These are phyloP conservation scores for Penicillium pulvis DNA, from an alignment of 495 filamentous ascomycete species.

Conservation along the genomic window DNA sequence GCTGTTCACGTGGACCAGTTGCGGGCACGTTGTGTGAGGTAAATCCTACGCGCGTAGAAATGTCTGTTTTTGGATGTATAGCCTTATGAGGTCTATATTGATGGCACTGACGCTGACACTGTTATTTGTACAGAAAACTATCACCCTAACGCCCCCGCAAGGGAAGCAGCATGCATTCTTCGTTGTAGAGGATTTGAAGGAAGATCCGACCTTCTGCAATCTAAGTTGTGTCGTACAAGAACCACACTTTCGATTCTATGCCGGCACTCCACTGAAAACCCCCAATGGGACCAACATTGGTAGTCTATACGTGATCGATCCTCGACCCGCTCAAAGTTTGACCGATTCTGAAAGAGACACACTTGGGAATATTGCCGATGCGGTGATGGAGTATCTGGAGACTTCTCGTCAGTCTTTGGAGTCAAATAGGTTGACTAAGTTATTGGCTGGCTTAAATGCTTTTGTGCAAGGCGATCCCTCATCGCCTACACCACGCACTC, in stretches of 20 bases:
- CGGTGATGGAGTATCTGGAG: conserved; percentile 60
- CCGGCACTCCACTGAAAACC: conserved; percentile 29
- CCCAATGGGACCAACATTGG: conserved; percentile 26
- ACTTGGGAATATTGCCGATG: conserved; percentile 45
- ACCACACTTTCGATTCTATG: conserved; percentile 31
- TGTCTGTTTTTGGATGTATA: not conserved
- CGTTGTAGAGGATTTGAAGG: conserved; percentile 24
- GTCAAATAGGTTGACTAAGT: conserved; percentile 47
- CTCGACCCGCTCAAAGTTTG: conserved; percentile 22
- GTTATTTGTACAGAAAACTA: conserved; percentile 11
- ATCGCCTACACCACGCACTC: not conserved
- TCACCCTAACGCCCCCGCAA: conserved; percentile 7
- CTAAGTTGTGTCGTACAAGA: conserved; percentile 32
- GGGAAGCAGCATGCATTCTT: conserved; percentile 15
- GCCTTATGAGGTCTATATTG: too few relatives aligned
- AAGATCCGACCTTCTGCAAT: conserved; percentile 28
- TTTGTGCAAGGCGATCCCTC: conserved; percentile 51
- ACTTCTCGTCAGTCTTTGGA: conserved; percentile 48
- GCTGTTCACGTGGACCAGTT: conserved; percentile 43
- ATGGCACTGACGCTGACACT: too few relatives aligned
- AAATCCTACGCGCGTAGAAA: not conserved
- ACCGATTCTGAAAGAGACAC: conserved; percentile 22
- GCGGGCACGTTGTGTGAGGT: conserved; percentile 45
- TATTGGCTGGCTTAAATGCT: conserved; percentile 53
- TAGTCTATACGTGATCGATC: conserved; percentile 27